Percentiles rank a stretch among this genome's conserved stretches.
Evolutionary conservation across 305 asterid species (phyloP).

Genomic region (Salvia sclarea): DNA sequence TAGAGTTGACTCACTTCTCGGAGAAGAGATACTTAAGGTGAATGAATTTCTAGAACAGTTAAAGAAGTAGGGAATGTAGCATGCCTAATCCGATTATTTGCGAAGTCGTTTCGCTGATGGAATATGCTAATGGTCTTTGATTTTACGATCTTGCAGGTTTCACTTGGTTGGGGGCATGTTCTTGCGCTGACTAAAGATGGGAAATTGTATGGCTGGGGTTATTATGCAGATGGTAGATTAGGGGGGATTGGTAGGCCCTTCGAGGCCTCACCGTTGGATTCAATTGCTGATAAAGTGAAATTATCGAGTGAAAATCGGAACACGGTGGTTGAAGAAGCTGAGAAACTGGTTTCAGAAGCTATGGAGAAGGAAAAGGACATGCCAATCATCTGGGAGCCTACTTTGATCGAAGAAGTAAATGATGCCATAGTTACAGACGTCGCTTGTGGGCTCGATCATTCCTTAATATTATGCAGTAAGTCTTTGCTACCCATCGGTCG

Average conservation of each 20-base stretch:
- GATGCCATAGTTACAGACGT: constrained; percentile 61
- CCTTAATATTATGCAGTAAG: constrained; percentile 76
- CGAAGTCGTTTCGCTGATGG: constrained; percentile 13
- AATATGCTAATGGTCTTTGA: constrained; percentile 9
- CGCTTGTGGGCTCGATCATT: constrained; percentile 91
- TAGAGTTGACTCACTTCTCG: constrained; percentile 66
- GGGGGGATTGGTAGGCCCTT: constrained; percentile 66
- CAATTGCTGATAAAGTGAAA: constrained; percentile 36
- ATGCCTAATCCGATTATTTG: neutral
- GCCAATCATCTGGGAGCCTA: constrained; percentile 90
- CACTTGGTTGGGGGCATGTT: constrained; percentile 98
- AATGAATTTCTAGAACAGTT: constrained; percentile 32
- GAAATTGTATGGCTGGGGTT: constrained; percentile 95
- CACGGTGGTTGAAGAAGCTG: constrained; percentile 58
- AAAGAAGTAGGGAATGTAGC: neutral
- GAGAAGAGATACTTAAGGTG: constrained; percentile 84
- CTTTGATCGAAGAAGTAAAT: constrained; percentile 60
- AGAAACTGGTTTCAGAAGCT: constrained; percentile 64
- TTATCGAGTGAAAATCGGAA: constrained; percentile 29
- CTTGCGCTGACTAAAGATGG: constrained; percentile 80
- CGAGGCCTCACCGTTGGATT: constrained; percentile 81
- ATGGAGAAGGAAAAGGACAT: constrained; percentile 85
- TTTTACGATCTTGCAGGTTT: constrained; percentile 53
- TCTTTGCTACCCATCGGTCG: constrained; percentile 14
- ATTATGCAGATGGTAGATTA: constrained; percentile 92